Evolutionary conservation across 192 early-diverging fungal genomes (phyloP).

Genomic region (Spizellomyces punctatus): DNA sequence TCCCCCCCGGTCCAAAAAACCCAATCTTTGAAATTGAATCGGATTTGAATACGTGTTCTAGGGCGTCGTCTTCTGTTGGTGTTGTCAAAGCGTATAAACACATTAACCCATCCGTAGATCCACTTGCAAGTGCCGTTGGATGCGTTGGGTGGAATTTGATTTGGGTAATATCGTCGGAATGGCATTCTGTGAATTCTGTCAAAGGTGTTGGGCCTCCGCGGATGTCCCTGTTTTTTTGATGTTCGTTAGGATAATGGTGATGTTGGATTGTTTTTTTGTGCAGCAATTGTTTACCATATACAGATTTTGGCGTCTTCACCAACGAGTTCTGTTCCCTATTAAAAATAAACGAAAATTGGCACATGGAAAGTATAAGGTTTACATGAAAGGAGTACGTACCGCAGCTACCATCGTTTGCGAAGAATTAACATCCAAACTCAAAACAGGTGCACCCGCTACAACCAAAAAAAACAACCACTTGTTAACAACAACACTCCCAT

Average conservation of each 20-base stretch:
- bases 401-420: constrained; percentile 39
- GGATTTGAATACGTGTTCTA: constrained; percentile 79
- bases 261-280: too few relatives aligned
- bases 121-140: constrained; percentile 41
- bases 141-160: constrained; percentile 50
- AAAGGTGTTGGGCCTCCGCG: constrained; percentile 18
- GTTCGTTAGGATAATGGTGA: too few relatives aligned
- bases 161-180: constrained; percentile 59
- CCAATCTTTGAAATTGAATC: constrained; percentile 83
- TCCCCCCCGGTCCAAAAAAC: constrained; percentile 88
- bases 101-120: constrained; percentile 55
- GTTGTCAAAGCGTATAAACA: constrained; percentile 75
- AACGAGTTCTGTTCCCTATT: constrained; percentile 34
- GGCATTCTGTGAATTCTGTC: constrained; percentile 48
- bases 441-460: constrained; percentile 34
- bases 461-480: too few relatives aligned
- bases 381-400: constrained; percentile 37
- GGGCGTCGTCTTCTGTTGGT: constrained; percentile 86
- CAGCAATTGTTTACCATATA: constrained; percentile 39
- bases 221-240: too few relatives aligned
- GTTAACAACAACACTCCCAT: neutral
- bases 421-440: constrained; percentile 41
- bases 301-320: constrained; percentile 46
- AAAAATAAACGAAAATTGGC: constrained; percentile 22
- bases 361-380: neutral